Evolutionary conservation across 345 rosid genomes (phyloP), one percentile per base, ranked within the genome.

Genomic region (Salix arbutifolia): DNA sequence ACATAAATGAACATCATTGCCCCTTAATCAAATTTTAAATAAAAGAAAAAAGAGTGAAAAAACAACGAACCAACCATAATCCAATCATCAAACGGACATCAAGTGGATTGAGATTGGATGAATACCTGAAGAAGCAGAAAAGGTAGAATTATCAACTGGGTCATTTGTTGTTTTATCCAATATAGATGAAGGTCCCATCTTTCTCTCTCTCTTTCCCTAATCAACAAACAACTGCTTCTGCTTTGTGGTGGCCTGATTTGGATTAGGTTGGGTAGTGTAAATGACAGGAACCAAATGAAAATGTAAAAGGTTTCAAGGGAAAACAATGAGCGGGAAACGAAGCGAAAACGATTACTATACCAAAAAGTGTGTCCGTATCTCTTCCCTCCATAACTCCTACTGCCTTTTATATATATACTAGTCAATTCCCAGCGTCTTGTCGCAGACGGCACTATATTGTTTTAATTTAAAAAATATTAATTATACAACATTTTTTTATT

Each of bases 391-490:
- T n/a, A 6, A n/a, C 26, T n/a, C 26, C 4, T n/a, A 11, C 11
- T 56, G 13, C 8, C 26, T 8, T 53, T 21, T 33, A 31, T 31
- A 31, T 31, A 31, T 31, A 31, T 31, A 31, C 5, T 31, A 31
- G 33, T 4, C 33, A 3, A n/a, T 31, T 4, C 33, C 31, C 33
- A n/a, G 33, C 33, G 33, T 4, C 31, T 30, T 0, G 4, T 0
- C 0, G 31, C 4, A 0, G 4, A 0, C 31, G 3, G 31, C 0
- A 30, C 2, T 31, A 31, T 31, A 31, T 4, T 30, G 3, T 31
- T 31, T 31, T 31, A 31, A 31, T 0, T 31, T 3, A 4, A 31
- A 31, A 31, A 31, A 31, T 30, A 31, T 31, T 31, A 31, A 31
- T 3, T 30, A 0, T 3, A 30, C 3, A 4, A 30, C 0, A 30